phyloP scores from a whole-genome alignment of 768 basidiomycete species.

The Suillus cothurnatus region DNA sequence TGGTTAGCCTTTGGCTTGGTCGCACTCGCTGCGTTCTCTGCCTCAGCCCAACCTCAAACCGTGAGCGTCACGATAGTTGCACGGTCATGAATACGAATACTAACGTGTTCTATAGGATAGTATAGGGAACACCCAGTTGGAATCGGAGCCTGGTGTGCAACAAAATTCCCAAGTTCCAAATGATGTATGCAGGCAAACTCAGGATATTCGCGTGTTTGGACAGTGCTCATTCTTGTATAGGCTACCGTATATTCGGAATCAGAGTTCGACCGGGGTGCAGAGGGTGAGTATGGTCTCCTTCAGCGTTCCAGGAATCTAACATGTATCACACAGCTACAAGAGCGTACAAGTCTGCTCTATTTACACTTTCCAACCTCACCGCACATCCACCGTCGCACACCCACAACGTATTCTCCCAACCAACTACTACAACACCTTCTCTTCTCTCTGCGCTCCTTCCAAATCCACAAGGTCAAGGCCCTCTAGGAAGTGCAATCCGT shows the following conservation, averaged over 20 bases:
- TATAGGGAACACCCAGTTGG: background rate
- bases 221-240: conserved; percentile 14
- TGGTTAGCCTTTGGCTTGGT: conserved; percentile 63
- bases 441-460: conserved; percentile 69
- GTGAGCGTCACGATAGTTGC: background rate
- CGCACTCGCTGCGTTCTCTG: conserved; percentile 48
- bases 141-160: background rate
- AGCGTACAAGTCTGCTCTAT: conserved; percentile 75
- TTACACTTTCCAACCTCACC: conserved; percentile 67
- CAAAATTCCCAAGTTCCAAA: background rate
- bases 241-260: conserved; percentile 8
- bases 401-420: conserved; percentile 45
- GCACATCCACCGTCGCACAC: conserved; percentile 57
- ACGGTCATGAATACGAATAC: background rate
- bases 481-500: conserved; percentile 68
- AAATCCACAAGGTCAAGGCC: conserved; percentile 75
- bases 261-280: conserved; percentile 47
- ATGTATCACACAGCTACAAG: conserved; percentile 50
- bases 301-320: conserved; percentile 8
- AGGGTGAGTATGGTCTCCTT: conserved; percentile 42
- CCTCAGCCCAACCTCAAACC: conserved; percentile 41
- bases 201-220: background rate
- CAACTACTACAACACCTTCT: conserved; percentile 46
- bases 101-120: background rate
- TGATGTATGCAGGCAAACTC: conserved; percentile 1